A percentile compares a stretch with the other conserved stretches of the same genome.
Conservation (phyloP, 208 protist genomes). For the Herpetomonas muscarum region DNA sequence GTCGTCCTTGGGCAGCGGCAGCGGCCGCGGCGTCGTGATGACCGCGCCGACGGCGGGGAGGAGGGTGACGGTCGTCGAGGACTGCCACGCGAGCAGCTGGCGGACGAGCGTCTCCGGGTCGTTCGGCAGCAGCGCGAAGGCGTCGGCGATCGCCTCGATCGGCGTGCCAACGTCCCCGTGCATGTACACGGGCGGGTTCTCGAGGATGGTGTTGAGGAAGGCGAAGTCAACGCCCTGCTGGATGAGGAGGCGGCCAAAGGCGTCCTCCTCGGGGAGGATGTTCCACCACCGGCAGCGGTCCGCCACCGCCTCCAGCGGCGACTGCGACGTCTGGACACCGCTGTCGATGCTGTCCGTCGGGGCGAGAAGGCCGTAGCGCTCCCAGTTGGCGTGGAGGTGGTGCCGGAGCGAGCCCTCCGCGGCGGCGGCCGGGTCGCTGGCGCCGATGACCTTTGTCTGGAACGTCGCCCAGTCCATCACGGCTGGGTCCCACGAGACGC, state of each 20-base stretch:
- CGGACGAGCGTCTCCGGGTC: slow-evolving; percentile 3
- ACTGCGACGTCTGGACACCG: slow-evolving; percentile 64
- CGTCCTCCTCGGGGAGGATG: slow-evolving; percentile 44
- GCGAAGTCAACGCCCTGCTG: slow-evolving; percentile 36
- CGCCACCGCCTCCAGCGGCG: slow-evolving; percentile 72
- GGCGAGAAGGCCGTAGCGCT: slow-evolving; percentile 42
- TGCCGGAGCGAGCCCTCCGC: slow-evolving; percentile 44
- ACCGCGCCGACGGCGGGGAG: background rate
- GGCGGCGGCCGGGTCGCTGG: slow-evolving; percentile 36
- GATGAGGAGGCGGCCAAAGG: slow-evolving; percentile 59
- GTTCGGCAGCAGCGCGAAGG: slow-evolving; percentile 19
- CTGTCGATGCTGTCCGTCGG: slow-evolving; percentile 71
- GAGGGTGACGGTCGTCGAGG: background rate
- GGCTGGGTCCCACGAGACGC: slow-evolving; percentile 50
- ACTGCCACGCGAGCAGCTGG: slow-evolving; percentile 3
- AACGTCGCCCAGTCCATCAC: slow-evolving; percentile 61
- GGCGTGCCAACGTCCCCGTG: slow-evolving; percentile 15
- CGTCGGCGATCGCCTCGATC: slow-evolving; percentile 14
- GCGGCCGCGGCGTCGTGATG: background rate
- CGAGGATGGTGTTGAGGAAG: slow-evolving; percentile 35
- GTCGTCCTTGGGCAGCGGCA: background rate
- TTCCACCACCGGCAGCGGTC: slow-evolving; percentile 80
- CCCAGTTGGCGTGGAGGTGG: slow-evolving; percentile 51
- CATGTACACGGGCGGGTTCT: slow-evolving; percentile 50
- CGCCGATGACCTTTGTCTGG: slow-evolving; percentile 57